Conservation (phyloP, 2,329 filamentous ascomycete genomes). For the Calonectria leucothoes region DNA sequence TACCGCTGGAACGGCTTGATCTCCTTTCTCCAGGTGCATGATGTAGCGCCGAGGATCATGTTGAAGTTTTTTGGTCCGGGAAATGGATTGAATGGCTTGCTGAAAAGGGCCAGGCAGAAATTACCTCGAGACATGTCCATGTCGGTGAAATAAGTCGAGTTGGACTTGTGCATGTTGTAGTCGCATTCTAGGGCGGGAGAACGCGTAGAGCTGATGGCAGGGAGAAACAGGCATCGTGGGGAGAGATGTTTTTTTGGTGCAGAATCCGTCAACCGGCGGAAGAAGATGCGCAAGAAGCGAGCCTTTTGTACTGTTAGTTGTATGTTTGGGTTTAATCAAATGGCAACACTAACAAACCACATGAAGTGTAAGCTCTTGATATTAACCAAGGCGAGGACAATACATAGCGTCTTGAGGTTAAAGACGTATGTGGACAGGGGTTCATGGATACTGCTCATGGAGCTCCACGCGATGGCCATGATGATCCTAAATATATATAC, state of each 20-base stretch:
- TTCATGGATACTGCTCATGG: not conserved
- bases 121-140: conserved; percentile 28
- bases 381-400: not conserved
- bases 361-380: conserved; percentile 10
- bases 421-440: not conserved
- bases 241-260: conserved; percentile 1
- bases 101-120: conserved; percentile 18
- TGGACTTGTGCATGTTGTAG: conserved; percentile 33
- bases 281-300: not conserved
- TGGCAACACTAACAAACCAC: conserved; percentile 2
- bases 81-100: conserved; percentile 17
- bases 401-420: not conserved
- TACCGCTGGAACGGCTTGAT: conserved; percentile 28
- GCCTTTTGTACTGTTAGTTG: not conserved
- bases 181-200: conserved; percentile 27
- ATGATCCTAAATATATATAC: not conserved
- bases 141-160: conserved; percentile 31
- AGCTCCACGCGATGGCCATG: not conserved
- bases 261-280: conserved; percentile 2
- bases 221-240: conserved; percentile 15
- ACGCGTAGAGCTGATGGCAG: conserved; percentile 14
- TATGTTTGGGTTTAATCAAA: not conserved
- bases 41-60: conserved; percentile 14
- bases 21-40: conserved; percentile 28
- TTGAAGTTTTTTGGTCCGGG: conserved; percentile 10